These are phyloP conservation scores for Botrytis sinoallii DNA, from an alignment of 2,329 filamentous ascomycete genomes.

Conservation along the genomic window DNA sequence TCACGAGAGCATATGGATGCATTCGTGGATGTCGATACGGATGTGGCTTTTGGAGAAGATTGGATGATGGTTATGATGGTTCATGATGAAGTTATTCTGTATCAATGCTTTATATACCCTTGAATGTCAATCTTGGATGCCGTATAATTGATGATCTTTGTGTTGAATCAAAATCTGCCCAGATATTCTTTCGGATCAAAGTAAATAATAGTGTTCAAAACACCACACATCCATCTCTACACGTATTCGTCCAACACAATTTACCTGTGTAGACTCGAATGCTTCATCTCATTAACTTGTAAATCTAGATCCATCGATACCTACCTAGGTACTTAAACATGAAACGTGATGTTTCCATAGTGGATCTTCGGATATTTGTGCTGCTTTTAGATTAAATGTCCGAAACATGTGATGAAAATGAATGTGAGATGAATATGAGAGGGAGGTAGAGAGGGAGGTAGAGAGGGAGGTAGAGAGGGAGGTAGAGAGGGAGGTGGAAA, in stretches of 20 bases:
- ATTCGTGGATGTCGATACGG: constrained; percentile 1
- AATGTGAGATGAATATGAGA: not conserved
- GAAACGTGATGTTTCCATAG: not conserved
- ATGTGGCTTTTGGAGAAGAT: not conserved
- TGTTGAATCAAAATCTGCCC: not conserved
- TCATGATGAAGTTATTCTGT: not conserved
- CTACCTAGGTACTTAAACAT: not conserved
- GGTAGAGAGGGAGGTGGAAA: not conserved
- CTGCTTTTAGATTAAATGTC: not conserved
- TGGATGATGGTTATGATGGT: not conserved
- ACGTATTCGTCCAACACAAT: not conserved
- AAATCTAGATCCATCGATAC: not conserved
- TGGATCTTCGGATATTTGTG: not conserved
- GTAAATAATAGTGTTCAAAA: not conserved
- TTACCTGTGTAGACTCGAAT: not conserved
- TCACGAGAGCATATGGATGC: not conserved
- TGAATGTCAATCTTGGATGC: not conserved
- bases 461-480: too few relatives aligned
- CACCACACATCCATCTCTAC: not conserved
- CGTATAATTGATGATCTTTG: not conserved
- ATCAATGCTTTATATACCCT: not conserved
- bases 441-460: not conserved
- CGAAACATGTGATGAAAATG: not conserved
- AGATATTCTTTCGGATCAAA: not conserved
- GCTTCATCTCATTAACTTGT: not conserved